A percentile compares a stretch with the other conserved stretches of the same genome.
phyloP scores from a whole-genome alignment of 768 basidiomycete species.

The Leucosporidium yakuticum region DNA sequence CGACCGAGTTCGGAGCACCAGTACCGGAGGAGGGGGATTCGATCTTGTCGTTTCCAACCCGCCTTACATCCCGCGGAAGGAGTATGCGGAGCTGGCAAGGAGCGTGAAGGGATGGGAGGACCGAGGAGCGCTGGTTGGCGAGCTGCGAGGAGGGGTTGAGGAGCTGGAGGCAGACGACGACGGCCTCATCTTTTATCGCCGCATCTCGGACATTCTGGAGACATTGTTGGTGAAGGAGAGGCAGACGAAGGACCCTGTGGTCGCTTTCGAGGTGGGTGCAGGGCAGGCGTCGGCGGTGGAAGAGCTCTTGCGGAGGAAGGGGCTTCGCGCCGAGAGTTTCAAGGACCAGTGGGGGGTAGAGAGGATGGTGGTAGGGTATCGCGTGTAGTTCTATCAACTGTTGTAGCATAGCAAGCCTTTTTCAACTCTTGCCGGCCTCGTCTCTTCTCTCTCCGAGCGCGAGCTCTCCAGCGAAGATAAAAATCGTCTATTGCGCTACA shows the following conservation, averaged over 20 bases:
- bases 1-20: neutral
- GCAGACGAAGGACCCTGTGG: slow-evolving; percentile 10
- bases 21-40: slow-evolving; percentile 48
- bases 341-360: slow-evolving; percentile 30
- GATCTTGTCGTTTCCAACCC: slow-evolving; percentile 79
- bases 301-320: slow-evolving; percentile 10
- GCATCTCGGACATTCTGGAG: slow-evolving; percentile 58
- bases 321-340: slow-evolving; percentile 8
- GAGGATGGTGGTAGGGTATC: slow-evolving; percentile 25
- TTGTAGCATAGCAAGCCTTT: neutral
- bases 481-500: too few relatives aligned
- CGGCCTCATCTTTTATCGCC: slow-evolving; percentile 65
- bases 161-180: slow-evolving; percentile 22
- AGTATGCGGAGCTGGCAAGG: slow-evolving; percentile 59
- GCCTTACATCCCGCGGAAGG: slow-evolving; percentile 69
- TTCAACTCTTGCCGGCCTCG: too few relatives aligned
- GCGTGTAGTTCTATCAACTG: neutral
- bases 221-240: neutral
- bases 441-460: too few relatives aligned
- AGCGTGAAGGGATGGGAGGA: slow-evolving; percentile 77
- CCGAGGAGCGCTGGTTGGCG: slow-evolving; percentile 71
- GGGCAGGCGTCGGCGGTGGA: slow-evolving; percentile 28
- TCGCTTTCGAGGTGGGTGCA: slow-evolving; percentile 36
- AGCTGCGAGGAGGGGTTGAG: slow-evolving; percentile 43
- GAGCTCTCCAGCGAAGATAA: too few relatives aligned